These are phyloP conservation scores for Spathaspora boniae DNA, from an alignment of 805 yeast genomes.

Conservation along the genomic window DNA sequence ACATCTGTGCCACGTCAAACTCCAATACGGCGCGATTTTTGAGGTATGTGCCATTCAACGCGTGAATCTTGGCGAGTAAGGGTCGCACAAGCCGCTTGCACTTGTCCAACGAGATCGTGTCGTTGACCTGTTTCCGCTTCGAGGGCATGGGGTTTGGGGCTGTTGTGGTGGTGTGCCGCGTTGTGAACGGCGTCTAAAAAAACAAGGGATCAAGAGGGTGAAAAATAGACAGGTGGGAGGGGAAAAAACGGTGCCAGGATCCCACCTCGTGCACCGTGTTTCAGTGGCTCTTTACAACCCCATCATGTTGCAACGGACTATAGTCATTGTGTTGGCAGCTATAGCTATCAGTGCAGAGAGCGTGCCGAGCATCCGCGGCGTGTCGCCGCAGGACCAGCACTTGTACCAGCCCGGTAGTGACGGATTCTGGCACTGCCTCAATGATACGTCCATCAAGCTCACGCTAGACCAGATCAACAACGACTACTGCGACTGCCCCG, in stretches of 20 bases:
- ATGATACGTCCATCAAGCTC: slow-evolving; percentile 61
- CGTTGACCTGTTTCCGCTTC: background rate
- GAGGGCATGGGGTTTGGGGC: background rate
- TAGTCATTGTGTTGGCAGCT: slow-evolving; percentile 2
- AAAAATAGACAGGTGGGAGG: background rate
- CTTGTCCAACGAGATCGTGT: background rate
- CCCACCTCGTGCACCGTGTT: too few species aligned
- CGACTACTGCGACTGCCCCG: slow-evolving; percentile 94
- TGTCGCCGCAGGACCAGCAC: slow-evolving; percentile 33
- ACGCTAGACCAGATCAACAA: slow-evolving; percentile 71
- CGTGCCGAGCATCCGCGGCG: slow-evolving; percentile 26
- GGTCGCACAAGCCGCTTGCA: slow-evolving; percentile 37
- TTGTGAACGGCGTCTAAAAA: too few species aligned
- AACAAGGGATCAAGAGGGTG: background rate
- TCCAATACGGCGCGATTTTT: slow-evolving; percentile 24
- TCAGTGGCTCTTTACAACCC: background rate
- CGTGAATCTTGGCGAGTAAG: slow-evolving; percentile 32
- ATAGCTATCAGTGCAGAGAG: too few species aligned
- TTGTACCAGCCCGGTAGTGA: slow-evolving; percentile 46
- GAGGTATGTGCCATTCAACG: slow-evolving; percentile 23
- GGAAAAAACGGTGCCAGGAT: background rate
- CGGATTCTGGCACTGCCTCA: slow-evolving; percentile 63
- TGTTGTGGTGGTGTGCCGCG: too few species aligned
- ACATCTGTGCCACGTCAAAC: background rate
- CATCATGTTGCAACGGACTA: slow-evolving; percentile 1